Evolutionary conservation across 306 rosid genomes (phyloP), one percentile per base, ranked within the genome.

Genomic region (Arachis stenosperma): DNA sequence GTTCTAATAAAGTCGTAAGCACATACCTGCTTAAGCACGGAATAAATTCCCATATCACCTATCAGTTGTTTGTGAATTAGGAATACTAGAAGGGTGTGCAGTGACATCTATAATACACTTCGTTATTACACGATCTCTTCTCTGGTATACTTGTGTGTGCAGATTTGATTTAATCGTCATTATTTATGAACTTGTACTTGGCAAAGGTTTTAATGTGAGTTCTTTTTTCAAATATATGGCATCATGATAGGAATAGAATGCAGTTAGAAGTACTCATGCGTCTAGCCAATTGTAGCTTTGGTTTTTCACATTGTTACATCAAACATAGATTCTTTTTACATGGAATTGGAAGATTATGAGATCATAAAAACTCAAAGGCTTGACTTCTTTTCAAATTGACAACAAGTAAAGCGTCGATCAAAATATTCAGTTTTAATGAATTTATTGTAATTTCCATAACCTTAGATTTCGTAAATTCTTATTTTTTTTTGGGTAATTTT

Each of bases 141-240:
- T 17, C 36, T 54, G 59, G 43, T 75, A 72, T 59, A 58, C 39
- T 67, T 57, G 66, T 41, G 68, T 68, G 22, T 67, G 67, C 60
- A 37, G 29, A 27, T 22, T 57, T 46, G 52, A 40, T 41, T 69
- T 36, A 7, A 37, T 70, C 61, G 40, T 36, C 41, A n/a, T 48
- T 9, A 11, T 70, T 48, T 61, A 37, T 61, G 27, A 61, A 48
- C 60, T 36, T 48, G 61, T 73, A 5, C 59, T 55, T 60, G 65
- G 33, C 8, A 30, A 44, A 56, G 66, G 42, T 42, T 70, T 67
- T 44, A 43, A 43, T 5, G 54, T 9, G n/a, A 58, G 66, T 75
- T 13, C 17, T 10, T 72, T 36, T 6, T 22, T 33, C 39, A 42
- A 42, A 42, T 42, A 11, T 37, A 27, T 65, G 65, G 5, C 67